Evolutionary conservation across 2,329 filamentous ascomycete species (phyloP).

Genomic region (Fusarium austroafricanum): DNA sequence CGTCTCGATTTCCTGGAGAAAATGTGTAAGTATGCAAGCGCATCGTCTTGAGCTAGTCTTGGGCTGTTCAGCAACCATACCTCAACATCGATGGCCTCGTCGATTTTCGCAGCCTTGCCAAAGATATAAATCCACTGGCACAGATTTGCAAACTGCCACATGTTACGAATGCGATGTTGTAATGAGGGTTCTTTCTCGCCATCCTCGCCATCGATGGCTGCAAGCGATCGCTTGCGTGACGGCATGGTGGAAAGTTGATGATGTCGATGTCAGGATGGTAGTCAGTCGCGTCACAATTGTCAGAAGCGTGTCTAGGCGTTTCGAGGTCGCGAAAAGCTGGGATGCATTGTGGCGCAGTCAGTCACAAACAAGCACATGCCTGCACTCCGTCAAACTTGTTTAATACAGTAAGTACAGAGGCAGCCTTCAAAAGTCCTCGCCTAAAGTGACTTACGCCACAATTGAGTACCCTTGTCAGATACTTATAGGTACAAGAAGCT

Average conservation of each 20-base stretch:
- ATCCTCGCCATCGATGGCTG: constrained; percentile 32
- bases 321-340: constrained; percentile 38
- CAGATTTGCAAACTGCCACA: constrained; percentile 95
- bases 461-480: no score
- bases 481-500: no score
- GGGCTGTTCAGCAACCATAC: constrained; percentile 60
- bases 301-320: constrained; percentile 34
- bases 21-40: background rate
- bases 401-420: no score
- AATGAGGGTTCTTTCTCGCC: constrained; percentile 33
- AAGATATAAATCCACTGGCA: constrained; percentile 96
- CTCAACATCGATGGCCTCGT: constrained; percentile 89
- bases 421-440: no score
- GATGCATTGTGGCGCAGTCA: constrained; percentile 41
- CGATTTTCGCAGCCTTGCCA: constrained; percentile 88
- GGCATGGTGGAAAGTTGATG: constrained; percentile 41
- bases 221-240: constrained; percentile 44
- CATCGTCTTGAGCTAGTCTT: background rate
- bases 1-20: constrained; percentile 80
- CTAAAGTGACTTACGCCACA: no score
- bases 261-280: constrained; percentile 30
- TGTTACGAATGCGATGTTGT: constrained; percentile 79
- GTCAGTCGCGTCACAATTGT: constrained; percentile 44
- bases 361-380: constrained; percentile 47
- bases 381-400: background rate